Evolutionary conservation across 2,329 filamentous ascomycete species (phyloP), one percentile per base, ranked within the genome.

Genomic region (Pseudopyricularia cyperi): DNA sequence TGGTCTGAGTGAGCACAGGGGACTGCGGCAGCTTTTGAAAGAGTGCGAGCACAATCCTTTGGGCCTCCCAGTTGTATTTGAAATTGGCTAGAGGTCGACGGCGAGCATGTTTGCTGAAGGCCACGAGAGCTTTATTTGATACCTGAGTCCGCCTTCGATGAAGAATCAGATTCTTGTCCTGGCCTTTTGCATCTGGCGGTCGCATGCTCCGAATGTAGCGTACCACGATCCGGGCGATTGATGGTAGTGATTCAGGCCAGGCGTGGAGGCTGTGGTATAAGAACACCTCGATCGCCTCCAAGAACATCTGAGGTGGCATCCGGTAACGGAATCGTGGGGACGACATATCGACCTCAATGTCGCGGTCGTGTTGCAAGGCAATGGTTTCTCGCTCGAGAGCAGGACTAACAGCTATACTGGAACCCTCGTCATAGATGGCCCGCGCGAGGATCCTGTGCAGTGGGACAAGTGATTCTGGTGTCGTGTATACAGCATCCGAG

Each of bases 11-110:
- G 30, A 83, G 70, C n/a, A 74, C 59, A 4, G 83, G 62, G 3
- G 76, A 70, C 7, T 68, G 70, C 2, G 70, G 60, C 30, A 79
- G 65, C 3, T 63, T 62, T 24, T 72, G 70, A 0, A 78, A 80
- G 60, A 76, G 67, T 17, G 69, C 66, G 24, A 84, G 62, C 28
- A 84, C 65, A 5, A 70, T 63, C 48, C 70, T 74, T 55, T 82
- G 76, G 0, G 78, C 78, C 52, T 74, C 68, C 80, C 80, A 83
- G 55, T 75, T 76, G 61, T 72, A 67, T 4, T 62, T 60, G 62
- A 69, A 14, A 24, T 44, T 44, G 39, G 39, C 39, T 14, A 44
- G 39, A 26, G 39, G 22, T 6, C 7, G 22, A 44, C 7, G 15
- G 7, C 39, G 39, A 44, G 39, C 17, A 44, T 6, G 9, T 15